Percentiles rank a stretch among this genome's conserved stretches.
Evolutionary conservation across 1,139 yeast species (phyloP).

Genomic region (Hyphopichia fennica): DNA sequence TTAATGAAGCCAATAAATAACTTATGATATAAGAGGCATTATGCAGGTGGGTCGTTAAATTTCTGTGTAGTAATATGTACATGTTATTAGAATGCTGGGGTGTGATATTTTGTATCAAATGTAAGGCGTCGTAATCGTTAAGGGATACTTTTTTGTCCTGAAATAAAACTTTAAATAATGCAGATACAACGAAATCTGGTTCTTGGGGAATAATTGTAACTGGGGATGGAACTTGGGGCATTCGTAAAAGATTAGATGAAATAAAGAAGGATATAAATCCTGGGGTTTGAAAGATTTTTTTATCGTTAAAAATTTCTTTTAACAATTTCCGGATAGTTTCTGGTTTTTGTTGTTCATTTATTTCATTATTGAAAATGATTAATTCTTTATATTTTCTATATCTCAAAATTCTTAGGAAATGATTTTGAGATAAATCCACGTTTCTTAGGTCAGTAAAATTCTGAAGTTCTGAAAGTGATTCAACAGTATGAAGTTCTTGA

Average conservation of each 20-base stretch:
- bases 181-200: not conserved
- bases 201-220: not conserved
- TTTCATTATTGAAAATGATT: not conserved
- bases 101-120: not conserved
- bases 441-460: not conserved
- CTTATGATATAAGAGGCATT: not conserved
- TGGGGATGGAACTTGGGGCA: not conserved
- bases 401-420: not conserved
- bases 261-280: constrained; percentile 3
- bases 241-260: not conserved
- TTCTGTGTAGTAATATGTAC: constrained; percentile 3
- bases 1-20: not conserved
- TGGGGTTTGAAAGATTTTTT: not conserved
- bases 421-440: not conserved
- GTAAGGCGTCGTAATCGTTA: constrained; percentile 2
- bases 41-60: not conserved
- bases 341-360: not conserved
- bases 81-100: not conserved
- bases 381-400: not conserved
- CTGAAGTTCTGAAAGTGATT: not conserved
- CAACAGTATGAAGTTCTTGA: not conserved
- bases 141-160: not conserved
- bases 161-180: not conserved
- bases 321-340: not conserved
- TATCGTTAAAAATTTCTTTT: not conserved